phyloP scores from a whole-genome alignment of 2,329 filamentous ascomycete species.

The Epichloe bromicola region DNA sequence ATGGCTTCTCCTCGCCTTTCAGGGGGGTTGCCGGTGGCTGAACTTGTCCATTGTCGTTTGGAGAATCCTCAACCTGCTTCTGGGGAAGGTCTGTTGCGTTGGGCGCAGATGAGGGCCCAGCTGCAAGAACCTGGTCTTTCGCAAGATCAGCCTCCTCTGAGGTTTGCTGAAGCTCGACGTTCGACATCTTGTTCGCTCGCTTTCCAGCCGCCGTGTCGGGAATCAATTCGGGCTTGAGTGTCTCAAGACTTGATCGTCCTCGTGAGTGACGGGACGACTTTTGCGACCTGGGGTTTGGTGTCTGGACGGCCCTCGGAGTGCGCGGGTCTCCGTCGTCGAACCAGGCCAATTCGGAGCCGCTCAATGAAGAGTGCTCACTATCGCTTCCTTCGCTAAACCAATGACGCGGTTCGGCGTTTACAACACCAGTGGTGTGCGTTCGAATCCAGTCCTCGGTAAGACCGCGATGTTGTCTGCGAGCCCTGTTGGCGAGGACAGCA shows the following conservation, averaged over 20 bases:
- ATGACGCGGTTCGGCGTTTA: conserved; percentile 56
- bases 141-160: conserved; percentile 1
- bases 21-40: conserved; percentile 21
- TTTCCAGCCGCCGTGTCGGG: background rate
- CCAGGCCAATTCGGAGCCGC: conserved; percentile 47
- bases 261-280: conserved; percentile 26
- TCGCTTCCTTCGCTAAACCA: conserved; percentile 68
- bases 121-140: conserved; percentile 9
- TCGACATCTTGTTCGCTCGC: conserved; percentile 19
- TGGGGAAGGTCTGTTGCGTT: background rate
- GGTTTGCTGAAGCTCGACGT: conserved; percentile 10
- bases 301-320: conserved; percentile 31
- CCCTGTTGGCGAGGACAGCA: conserved; percentile 50
- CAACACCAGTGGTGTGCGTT: conserved; percentile 62
- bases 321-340: conserved; percentile 33
- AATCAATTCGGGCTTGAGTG: conserved; percentile 28
- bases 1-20: conserved; percentile 21
- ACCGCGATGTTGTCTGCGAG: conserved; percentile 43
- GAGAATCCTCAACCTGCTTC: background rate
- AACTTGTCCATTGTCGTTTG: conserved; percentile 15
- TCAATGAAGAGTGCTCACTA: conserved; percentile 65
- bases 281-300: conserved; percentile 10
- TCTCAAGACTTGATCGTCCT: conserved; percentile 42
- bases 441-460: conserved; percentile 80
- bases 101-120: background rate